Evolutionary conservation across 1,284 basidiomycete genomes (phyloP).

Genomic region (Microbotryomycetes sp.): DNA sequence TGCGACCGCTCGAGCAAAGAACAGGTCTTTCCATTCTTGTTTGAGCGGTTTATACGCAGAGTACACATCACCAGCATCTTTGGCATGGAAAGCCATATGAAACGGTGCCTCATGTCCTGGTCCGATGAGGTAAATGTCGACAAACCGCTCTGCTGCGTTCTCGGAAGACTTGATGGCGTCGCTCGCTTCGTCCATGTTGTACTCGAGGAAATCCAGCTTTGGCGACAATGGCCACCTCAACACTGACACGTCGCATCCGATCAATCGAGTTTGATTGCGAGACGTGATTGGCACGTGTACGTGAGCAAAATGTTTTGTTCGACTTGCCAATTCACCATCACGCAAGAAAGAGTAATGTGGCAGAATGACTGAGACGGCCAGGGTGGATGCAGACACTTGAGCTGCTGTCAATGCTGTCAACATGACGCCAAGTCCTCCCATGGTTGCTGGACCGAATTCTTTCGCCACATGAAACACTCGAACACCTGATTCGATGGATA

Average conservation of each 20-base stretch:
- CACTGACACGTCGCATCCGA: conserved; percentile 12
- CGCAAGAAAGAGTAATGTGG: conserved; percentile 25
- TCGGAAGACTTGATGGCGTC: neutral
- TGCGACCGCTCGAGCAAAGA: conserved; percentile 15
- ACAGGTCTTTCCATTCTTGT: conserved; percentile 29
- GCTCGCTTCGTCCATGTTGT: neutral
- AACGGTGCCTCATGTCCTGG: conserved; percentile 13
- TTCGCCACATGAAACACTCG: conserved; percentile 27
- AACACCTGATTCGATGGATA: neutral
- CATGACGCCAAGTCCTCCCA: conserved; percentile 28
- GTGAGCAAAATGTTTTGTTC: conserved; percentile 4
- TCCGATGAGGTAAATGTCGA: conserved; percentile 23
- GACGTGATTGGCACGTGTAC: conserved; percentile 1
- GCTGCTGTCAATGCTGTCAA: conserved; percentile 23
- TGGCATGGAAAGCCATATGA: conserved; percentile 19
- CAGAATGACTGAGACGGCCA: conserved; percentile 18
- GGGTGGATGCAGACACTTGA: conserved; percentile 11
- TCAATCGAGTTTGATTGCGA: neutral
- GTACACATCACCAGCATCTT: conserved; percentile 24
- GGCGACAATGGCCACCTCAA: conserved; percentile 15
- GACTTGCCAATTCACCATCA: neutral
- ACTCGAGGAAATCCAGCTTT: conserved; percentile 6
- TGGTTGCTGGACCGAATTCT: conserved; percentile 28
- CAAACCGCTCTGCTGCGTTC: neutral
- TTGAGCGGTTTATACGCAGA: conserved; percentile 27